A percentile compares a stretch with the other conserved stretches of the same genome.
These are phyloP conservation scores for Rhizopus sp. DNA, from an alignment of 371 early-diverging fungal genomes.

Conservation along the genomic window DNA sequence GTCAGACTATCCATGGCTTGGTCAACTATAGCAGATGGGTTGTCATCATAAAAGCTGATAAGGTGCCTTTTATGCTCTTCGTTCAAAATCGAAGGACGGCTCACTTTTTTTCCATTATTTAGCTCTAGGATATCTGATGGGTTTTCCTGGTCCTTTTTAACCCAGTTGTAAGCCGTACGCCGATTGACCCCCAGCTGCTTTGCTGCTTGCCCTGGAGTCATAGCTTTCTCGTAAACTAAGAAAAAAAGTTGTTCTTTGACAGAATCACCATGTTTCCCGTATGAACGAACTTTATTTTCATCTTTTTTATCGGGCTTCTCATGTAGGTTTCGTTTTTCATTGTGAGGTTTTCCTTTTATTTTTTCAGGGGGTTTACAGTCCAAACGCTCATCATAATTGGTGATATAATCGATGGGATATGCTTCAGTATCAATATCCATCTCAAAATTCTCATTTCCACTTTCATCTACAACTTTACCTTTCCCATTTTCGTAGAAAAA, in stretches of 20 bases:
- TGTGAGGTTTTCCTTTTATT: slow-evolving; percentile 18
- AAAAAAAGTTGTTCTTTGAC: slow-evolving; percentile 8
- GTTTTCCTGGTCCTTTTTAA: slow-evolving; percentile 14
- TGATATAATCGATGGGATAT: slow-evolving; percentile 14
- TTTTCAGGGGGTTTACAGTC: slow-evolving; percentile 16
- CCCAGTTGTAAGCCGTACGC: slow-evolving; percentile 15
- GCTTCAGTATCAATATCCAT: slow-evolving; percentile 21
- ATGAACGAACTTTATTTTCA: slow-evolving; percentile 12
- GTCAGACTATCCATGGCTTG: slow-evolving; percentile 14
- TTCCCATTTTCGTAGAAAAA: slow-evolving; percentile 14
- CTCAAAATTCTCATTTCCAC: slow-evolving; percentile 11
- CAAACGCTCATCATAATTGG: slow-evolving; percentile 17
- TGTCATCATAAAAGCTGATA: slow-evolving; percentile 7
- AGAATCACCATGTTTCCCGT: slow-evolving; percentile 15
- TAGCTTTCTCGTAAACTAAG: slow-evolving; percentile 13
- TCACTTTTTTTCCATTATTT: slow-evolving; percentile 13
- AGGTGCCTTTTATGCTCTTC: slow-evolving; percentile 15
- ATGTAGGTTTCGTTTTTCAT: slow-evolving; percentile 15
- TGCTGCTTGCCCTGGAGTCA: slow-evolving; percentile 18
- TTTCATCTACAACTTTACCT: slow-evolving; percentile 19
- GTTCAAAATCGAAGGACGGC: slow-evolving; percentile 1
- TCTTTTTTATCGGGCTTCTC: slow-evolving; percentile 15
- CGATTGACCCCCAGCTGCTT: slow-evolving; percentile 18
- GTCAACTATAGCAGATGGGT: slow-evolving; percentile 12
- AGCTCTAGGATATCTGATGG: slow-evolving; percentile 15